Conservation (phyloP, 768 basidiomycete species). For the Coprinopsis marcescibilis region DNA sequence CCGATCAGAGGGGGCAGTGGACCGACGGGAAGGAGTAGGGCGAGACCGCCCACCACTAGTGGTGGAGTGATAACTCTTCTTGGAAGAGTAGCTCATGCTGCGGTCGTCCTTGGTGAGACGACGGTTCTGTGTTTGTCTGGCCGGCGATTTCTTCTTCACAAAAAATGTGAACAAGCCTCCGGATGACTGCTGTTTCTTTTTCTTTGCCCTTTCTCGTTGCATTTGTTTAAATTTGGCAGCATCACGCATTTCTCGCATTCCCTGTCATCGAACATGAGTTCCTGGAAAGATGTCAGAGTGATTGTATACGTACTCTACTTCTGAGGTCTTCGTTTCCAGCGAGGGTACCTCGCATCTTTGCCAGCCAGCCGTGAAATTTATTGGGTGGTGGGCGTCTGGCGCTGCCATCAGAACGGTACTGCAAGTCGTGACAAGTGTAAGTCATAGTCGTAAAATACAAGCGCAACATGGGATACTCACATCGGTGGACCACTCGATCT, state of each 20-base stretch:
- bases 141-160: too few relatives aligned
- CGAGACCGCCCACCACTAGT: conserved; percentile 1
- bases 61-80: not conserved
- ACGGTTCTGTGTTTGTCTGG: conserved; percentile 5
- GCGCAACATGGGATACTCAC: conserved; percentile 19
- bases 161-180: conserved; percentile 1
- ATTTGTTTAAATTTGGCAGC: conserved; percentile 28
- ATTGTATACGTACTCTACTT: conserved; percentile 30
- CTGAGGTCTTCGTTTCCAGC: conserved; percentile 56
- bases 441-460: not conserved
- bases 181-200: conserved; percentile 9
- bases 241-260: conserved; percentile 66
- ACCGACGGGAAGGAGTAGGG: conserved; percentile 3
- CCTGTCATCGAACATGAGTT: conserved; percentile 25
- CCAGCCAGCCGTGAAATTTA: conserved; percentile 70
- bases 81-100: conserved; percentile 9
- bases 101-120: conserved; percentile 6
- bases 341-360: conserved; percentile 73
- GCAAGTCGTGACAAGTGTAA: not conserved
- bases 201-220: conserved; percentile 4
- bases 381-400: conserved; percentile 46
- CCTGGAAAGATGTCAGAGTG: not conserved
- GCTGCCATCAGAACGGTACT: conserved; percentile 41
- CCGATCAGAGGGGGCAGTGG: not conserved
- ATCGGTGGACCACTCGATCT: conserved; percentile 48